Evolutionary conservation across 805 yeast species (phyloP).

Genomic region (Metschnikowia noctiluminum): DNA sequence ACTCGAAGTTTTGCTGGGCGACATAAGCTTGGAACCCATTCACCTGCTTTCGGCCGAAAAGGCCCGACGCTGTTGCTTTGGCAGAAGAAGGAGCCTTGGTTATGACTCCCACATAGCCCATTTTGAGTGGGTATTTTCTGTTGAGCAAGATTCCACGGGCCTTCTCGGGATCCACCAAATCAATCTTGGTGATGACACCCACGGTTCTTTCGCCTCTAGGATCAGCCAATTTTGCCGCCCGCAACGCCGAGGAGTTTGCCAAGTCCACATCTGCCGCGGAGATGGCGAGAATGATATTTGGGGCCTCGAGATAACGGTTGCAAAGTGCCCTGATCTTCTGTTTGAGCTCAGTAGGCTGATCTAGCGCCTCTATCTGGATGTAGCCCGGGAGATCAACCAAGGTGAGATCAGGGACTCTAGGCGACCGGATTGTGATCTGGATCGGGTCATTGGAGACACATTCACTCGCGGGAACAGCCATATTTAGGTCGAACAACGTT

Average conservation of each 20-base stretch:
- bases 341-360: slow-evolving; percentile 85
- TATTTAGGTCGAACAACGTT: slow-evolving; percentile 79
- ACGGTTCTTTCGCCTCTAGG: slow-evolving; percentile 94
- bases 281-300: slow-evolving; percentile 92
- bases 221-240: slow-evolving; percentile 86
- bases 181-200: slow-evolving; percentile 94
- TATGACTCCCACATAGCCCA: slow-evolving; percentile 99
- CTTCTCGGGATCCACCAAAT: slow-evolving; percentile 72
- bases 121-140: slow-evolving; percentile 79
- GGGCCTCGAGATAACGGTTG: slow-evolving; percentile 80
- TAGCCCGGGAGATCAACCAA: slow-evolving; percentile 96
- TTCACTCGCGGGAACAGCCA: slow-evolving; percentile 85
- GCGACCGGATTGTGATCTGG: slow-evolving; percentile 85
- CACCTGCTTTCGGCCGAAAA: slow-evolving; percentile 46
- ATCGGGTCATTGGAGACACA: slow-evolving; percentile 93
- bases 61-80: slow-evolving; percentile 18
- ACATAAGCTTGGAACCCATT: slow-evolving; percentile 60
- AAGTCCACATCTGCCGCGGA: slow-evolving; percentile 97
- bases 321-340: slow-evolving; percentile 76
- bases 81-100: slow-evolving; percentile 65
- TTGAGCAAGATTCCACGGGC: slow-evolving; percentile 72
- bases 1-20: slow-evolving; percentile 60
- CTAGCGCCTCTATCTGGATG: slow-evolving; percentile 94
- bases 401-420: slow-evolving; percentile 84
- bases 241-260: slow-evolving; percentile 91